Evolutionary conservation across 176 grass and related monocot species (phyloP), one percentile per base, ranked within the genome.

Genomic region (Chloris gayana): DNA sequence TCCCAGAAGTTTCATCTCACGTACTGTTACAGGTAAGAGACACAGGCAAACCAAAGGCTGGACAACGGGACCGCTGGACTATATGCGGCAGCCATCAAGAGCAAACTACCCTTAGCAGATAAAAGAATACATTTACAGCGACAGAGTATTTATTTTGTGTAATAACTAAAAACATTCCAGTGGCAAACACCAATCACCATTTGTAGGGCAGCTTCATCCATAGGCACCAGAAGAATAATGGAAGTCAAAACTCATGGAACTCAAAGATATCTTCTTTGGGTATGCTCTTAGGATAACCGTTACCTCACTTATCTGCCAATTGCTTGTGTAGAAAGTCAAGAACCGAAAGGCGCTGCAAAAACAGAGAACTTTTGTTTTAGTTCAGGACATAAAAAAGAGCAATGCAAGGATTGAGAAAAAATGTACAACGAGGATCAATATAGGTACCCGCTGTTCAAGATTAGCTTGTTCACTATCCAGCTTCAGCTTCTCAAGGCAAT

Each of bases 401-500:
- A 41, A 32, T 1, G 30, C 26, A 76, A 51, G 41, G 46, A 9
- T 21, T 13, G 41, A 44, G 19, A 65, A 30, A 77, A 22, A 45
- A 35, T 14, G 68, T 59, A 58, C 22, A 67, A 19, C 5, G 15
- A 44, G 53, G 50, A 27, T 59, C 33, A 38, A 24, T 32, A 31
- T 68, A 82, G 45, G 31, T 78, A 94, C 96, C 90, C 85, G 76
- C 57, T 89, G 84, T 64, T 93, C 88, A 35, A 99, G 83, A 42
- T 44, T 75, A 70, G 84, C 39, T 73, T 99, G 81, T 33, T 74
- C 69, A 69, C 90, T 84, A 73, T 88, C 90, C 66, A 99, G 81
- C 73, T 93, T 95, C 90, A 99, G 86, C 30, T 91, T 90, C 81
- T 98, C 84, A 34, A 98, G 85, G 82, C 95, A 95, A 44, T 85